These are phyloP conservation scores for Chlorencoelia australis DNA, from an alignment of 2,329 filamentous ascomycete species.

Conservation along the genomic window DNA sequence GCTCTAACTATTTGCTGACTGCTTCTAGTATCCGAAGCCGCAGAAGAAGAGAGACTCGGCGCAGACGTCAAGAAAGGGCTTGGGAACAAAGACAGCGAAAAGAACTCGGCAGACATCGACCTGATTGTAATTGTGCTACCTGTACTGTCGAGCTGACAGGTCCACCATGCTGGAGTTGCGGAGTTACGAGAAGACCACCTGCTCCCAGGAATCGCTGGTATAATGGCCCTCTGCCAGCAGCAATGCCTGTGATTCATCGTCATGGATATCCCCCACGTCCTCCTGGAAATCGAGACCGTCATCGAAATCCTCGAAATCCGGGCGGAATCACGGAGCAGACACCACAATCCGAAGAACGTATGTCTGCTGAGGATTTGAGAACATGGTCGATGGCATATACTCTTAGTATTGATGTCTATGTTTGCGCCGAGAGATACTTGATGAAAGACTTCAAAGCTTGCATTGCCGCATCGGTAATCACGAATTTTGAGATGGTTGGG, in stretches of 20 bases:
- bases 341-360: constrained; percentile 14
- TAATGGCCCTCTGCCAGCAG: constrained; percentile 12
- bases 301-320: constrained; percentile 13
- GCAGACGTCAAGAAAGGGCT: constrained; percentile 28
- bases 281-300: constrained; percentile 11
- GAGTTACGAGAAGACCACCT: constrained; percentile 24
- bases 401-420: constrained; percentile 39
- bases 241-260: constrained; percentile 12
- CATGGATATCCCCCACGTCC: constrained; percentile 14
- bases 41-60: constrained; percentile 27
- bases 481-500: constrained; percentile 30
- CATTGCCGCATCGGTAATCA: constrained; percentile 34
- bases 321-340: constrained; percentile 12
- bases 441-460: constrained; percentile 36
- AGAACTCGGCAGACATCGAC: constrained; percentile 35
- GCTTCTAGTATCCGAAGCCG: constrained; percentile 24
- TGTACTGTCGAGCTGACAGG: constrained; percentile 28
- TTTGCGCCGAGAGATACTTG: constrained; percentile 38
- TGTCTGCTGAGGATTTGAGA: constrained; percentile 35
- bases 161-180: constrained; percentile 35
- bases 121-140: constrained; percentile 34
- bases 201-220: constrained; percentile 17
- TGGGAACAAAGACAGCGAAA: constrained; percentile 34
- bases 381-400: constrained; percentile 39
- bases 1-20: constrained; percentile 3